A percentile compares a stretch with the other conserved stretches of the same genome.
Evolutionary conservation across 2,329 filamentous ascomycete genomes (phyloP).

Genomic region (Amauroascus verrucosus): DNA sequence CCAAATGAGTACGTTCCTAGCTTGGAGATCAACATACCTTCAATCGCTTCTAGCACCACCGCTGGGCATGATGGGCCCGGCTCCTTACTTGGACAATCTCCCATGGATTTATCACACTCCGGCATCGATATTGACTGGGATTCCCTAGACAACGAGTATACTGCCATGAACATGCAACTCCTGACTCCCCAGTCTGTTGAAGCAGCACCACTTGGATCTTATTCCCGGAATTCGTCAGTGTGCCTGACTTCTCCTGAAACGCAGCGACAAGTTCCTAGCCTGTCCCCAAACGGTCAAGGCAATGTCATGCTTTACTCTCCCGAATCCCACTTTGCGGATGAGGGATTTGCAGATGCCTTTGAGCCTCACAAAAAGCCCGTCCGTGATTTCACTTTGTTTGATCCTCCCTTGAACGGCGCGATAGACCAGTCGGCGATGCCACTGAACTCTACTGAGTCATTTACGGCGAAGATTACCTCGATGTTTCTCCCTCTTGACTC

Average conservation of each 20-base stretch:
- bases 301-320: conserved; percentile 26
- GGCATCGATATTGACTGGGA: conserved; percentile 18
- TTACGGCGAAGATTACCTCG: not conserved
- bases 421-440: not conserved
- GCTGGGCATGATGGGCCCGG: not conserved
- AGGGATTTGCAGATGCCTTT: conserved; percentile 20
- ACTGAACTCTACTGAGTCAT: not conserved
- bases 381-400: conserved; percentile 24
- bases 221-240: conserved; percentile 1
- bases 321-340: conserved; percentile 19
- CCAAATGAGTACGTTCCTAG: conserved; percentile 23
- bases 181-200: conserved; percentile 18
- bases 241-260: conserved; percentile 14
- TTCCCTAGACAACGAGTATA: conserved; percentile 21
- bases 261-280: conserved; percentile 17
- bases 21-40: conserved; percentile 22
- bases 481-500: not conserved
- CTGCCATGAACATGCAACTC: conserved; percentile 21
- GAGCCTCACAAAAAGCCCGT: conserved; percentile 16
- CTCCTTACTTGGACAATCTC: conserved; percentile 13
- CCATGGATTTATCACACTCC: conserved; percentile 10
- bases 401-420: not conserved
- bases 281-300: conserved; percentile 23
- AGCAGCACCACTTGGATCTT: not conserved
- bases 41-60: conserved; percentile 18